phyloP scores from a whole-genome alignment of 2,329 filamentous ascomycete species.

The Ceratocystis diversiconidia region DNA sequence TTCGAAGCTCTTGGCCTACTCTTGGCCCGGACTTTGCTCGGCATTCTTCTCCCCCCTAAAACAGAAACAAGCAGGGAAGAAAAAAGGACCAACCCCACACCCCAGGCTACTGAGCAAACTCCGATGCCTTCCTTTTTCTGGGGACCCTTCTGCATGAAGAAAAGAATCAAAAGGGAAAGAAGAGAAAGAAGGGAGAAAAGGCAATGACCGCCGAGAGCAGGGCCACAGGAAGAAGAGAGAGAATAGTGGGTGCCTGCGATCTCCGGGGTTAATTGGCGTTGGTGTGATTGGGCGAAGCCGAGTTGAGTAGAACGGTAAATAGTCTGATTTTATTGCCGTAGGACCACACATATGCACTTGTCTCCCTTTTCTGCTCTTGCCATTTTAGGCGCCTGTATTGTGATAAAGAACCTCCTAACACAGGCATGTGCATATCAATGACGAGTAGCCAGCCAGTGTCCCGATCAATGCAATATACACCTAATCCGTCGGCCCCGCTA shows the following conservation, averaged over 20 bases:
- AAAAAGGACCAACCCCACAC: too few species aligned
- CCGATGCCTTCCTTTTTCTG: slow-evolving; percentile 7
- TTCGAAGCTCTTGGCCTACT: not conserved
- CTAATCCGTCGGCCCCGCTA: not conserved
- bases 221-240: too few species aligned
- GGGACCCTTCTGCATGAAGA: not conserved
- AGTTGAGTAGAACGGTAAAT: not conserved
- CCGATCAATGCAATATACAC: too few species aligned
- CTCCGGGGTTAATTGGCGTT: too few species aligned
- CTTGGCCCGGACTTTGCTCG: slow-evolving; percentile 3
- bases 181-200: not conserved
- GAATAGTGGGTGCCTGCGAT: too few species aligned
- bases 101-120: not conserved
- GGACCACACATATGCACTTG: not conserved
- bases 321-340: not conserved
- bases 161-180: not conserved
- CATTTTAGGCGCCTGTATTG: too few species aligned
- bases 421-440: too few species aligned
- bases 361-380: too few species aligned
- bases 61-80: not conserved
- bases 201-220: too few species aligned
- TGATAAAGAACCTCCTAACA: too few species aligned
- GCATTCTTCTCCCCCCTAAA: not conserved
- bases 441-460: too few species aligned
- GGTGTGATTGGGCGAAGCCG: too few species aligned